Conservation (phyloP, 1,284 basidiomycete genomes). For the Hemileia vastatrix region DNA sequence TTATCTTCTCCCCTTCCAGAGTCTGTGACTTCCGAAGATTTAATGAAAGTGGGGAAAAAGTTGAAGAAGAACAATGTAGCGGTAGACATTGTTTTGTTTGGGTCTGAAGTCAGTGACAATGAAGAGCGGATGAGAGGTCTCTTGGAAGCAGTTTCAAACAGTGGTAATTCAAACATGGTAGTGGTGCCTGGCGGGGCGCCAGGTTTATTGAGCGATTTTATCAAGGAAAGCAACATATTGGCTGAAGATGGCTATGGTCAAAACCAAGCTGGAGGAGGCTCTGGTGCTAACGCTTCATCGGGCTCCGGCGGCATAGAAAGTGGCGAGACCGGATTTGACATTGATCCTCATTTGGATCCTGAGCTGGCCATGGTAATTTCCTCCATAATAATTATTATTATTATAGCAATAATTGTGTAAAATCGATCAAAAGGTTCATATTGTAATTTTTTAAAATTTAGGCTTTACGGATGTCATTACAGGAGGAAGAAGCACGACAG, state of each 20-base stretch:
- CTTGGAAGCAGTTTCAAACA: constrained; percentile 45
- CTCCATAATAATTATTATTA: background rate
- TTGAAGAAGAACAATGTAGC: constrained; percentile 99
- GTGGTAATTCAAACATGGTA: constrained; percentile 43
- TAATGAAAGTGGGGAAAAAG: constrained; percentile 85
- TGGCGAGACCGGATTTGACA: constrained; percentile 65
- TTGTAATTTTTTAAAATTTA: constrained; percentile 41
- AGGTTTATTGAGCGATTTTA: constrained; percentile 70
- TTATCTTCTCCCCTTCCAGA: constrained; percentile 69
- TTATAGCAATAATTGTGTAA: background rate
- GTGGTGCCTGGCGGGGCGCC: constrained; percentile 60
- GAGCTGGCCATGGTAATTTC: constrained; percentile 81
- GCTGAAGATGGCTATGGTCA: constrained; percentile 65
- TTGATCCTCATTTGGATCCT: constrained; percentile 90
- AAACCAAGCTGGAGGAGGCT: constrained; percentile 50
- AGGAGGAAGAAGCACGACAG: constrained; percentile 87
- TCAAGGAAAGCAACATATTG: constrained; percentile 72
- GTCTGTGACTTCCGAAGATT: constrained; percentile 48
- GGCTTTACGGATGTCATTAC: constrained; percentile 94
- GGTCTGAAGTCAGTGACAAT: constrained; percentile 46
- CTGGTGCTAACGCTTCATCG: constrained; percentile 47
- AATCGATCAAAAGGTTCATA: background rate
- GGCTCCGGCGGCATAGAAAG: constrained; percentile 43
- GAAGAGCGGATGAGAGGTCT: constrained; percentile 43
- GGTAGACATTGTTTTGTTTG: constrained; percentile 75